Conservation (phyloP, 2,329 filamentous ascomycete species). For the Neofusicoccum laricinum region DNA sequence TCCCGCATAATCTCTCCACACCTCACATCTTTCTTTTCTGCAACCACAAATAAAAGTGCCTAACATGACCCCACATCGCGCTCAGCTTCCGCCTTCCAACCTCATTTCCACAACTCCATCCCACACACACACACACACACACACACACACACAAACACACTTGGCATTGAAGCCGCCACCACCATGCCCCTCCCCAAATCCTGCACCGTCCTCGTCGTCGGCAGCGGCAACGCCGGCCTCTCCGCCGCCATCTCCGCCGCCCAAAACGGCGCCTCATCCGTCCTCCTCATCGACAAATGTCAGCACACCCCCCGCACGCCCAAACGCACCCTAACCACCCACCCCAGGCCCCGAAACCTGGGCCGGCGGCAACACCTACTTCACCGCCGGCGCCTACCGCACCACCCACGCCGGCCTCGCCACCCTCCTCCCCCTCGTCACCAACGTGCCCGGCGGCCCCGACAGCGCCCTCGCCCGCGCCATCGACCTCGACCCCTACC, state of each 20-base stretch:
- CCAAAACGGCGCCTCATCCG: conserved; percentile 32
- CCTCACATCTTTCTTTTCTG: background rate
- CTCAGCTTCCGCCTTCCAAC: background rate
- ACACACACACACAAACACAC: too few relatives aligned
- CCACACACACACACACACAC: background rate
- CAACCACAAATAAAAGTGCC: too few relatives aligned
- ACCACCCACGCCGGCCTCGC: conserved; percentile 54
- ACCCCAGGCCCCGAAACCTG: conserved; percentile 38
- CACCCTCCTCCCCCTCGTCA: conserved; percentile 61
- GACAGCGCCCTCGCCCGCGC: conserved; percentile 40
- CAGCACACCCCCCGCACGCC: conserved; percentile 33
- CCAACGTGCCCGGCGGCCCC: conserved; percentile 50
- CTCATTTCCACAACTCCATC: background rate
- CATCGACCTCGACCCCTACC: conserved; percentile 61
- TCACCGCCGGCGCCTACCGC: conserved; percentile 64
- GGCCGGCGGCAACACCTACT: conserved; percentile 64
- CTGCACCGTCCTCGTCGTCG: conserved; percentile 52
- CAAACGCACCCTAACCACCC: background rate
- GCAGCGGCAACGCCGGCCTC: conserved; percentile 65
- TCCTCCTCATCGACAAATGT: conserved; percentile 60
- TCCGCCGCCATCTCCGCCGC: conserved; percentile 57
- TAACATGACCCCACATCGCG: too few relatives aligned
- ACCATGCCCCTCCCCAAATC: background rate
- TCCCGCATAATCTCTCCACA: background rate
- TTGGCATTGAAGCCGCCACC: too few relatives aligned